Evolutionary conservation across 345 rosid genomes (phyloP).

Genomic region (Aquilaria yunnanensis): DNA sequence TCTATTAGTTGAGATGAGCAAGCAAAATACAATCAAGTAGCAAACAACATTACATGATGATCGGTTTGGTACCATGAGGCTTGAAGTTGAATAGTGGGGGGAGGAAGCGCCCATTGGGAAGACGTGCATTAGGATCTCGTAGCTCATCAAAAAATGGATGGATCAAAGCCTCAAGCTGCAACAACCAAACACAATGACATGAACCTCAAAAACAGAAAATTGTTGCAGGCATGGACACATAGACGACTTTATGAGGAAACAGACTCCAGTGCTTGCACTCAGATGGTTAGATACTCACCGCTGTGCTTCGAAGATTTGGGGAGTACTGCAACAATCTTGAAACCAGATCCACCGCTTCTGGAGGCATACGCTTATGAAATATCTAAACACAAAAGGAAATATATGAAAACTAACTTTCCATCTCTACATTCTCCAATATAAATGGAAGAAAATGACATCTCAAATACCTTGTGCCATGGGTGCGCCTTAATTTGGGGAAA

Average conservation of each 20-base stretch:
- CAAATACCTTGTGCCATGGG: slow-evolving; percentile 94
- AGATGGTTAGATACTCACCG: slow-evolving; percentile 47
- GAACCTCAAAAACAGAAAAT: slow-evolving; percentile 8
- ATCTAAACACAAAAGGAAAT: slow-evolving; percentile 36
- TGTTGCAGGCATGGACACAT: neutral
- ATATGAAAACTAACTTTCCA: neutral
- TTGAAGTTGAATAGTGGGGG: slow-evolving; percentile 96
- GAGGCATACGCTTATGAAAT: slow-evolving; percentile 95
- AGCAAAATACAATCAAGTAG: neutral
- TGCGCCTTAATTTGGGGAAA: slow-evolving; percentile 99
- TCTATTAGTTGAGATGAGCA: neutral
- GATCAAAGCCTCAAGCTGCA: slow-evolving; percentile 76
- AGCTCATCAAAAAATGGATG: slow-evolving; percentile 98
- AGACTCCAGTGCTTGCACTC: too few species aligned
- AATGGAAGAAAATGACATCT: neutral
- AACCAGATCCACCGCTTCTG: slow-evolving; percentile 96
- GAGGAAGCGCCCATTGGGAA: slow-evolving; percentile 86
- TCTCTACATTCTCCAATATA: too few species aligned
- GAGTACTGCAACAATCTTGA: slow-evolving; percentile 96
- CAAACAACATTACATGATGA: neutral
- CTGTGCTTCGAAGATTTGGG: slow-evolving; percentile 85
- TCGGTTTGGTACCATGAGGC: slow-evolving; percentile 55
- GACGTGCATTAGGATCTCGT: slow-evolving; percentile 67
- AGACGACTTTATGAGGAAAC: too few species aligned
- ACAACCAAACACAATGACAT: neutral